Conservation (phyloP, 2,329 filamentous ascomycete species). For the Penicillium italicum region DNA sequence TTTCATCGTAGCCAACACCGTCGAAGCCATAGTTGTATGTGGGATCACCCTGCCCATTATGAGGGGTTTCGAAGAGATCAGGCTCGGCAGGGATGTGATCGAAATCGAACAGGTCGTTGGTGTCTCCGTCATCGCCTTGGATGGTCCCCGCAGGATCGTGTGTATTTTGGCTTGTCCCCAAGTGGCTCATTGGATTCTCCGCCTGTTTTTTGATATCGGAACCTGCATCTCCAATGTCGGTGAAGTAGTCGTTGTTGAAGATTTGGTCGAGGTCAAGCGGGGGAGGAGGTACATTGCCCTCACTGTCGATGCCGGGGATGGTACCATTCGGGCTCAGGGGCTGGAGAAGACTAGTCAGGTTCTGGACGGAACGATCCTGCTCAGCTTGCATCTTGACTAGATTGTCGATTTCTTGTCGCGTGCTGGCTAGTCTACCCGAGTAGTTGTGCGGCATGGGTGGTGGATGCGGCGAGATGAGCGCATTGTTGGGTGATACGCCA, state of each 20-base stretch:
- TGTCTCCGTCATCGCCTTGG: slow-evolving; percentile 28
- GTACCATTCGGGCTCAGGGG: slow-evolving; percentile 76
- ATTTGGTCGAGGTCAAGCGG: slow-evolving; percentile 57
- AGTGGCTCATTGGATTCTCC: slow-evolving; percentile 17
- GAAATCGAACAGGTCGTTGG: slow-evolving; percentile 44
- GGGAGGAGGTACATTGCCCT: slow-evolving; percentile 41
- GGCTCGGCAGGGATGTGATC: slow-evolving; percentile 35
- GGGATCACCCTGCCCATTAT: slow-evolving; percentile 22
- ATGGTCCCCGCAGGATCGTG: slow-evolving; percentile 18
- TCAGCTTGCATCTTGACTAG: slow-evolving; percentile 75
- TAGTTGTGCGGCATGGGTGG: slow-evolving; percentile 53
- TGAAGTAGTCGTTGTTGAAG: slow-evolving; percentile 56
- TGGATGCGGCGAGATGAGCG: slow-evolving; percentile 54
- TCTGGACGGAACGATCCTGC: slow-evolving; percentile 72
- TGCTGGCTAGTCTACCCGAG: slow-evolving; percentile 55
- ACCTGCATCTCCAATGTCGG: slow-evolving; percentile 39
- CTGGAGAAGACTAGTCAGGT: slow-evolving; percentile 68
- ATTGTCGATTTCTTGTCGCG: slow-evolving; percentile 71
- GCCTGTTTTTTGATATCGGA: slow-evolving; percentile 27
- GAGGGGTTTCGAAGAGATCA: slow-evolving; percentile 33
- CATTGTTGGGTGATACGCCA: slow-evolving; percentile 49
- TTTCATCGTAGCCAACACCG: slow-evolving; percentile 25
- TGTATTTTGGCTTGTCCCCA: slow-evolving; percentile 16
- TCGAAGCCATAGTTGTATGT: slow-evolving; percentile 37
- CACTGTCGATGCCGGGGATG: slow-evolving; percentile 64